Evolutionary conservation across 1,284 basidiomycete genomes (phyloP), one percentile per base, ranked within the genome.

Genomic region (Sporisorium reilianum): DNA sequence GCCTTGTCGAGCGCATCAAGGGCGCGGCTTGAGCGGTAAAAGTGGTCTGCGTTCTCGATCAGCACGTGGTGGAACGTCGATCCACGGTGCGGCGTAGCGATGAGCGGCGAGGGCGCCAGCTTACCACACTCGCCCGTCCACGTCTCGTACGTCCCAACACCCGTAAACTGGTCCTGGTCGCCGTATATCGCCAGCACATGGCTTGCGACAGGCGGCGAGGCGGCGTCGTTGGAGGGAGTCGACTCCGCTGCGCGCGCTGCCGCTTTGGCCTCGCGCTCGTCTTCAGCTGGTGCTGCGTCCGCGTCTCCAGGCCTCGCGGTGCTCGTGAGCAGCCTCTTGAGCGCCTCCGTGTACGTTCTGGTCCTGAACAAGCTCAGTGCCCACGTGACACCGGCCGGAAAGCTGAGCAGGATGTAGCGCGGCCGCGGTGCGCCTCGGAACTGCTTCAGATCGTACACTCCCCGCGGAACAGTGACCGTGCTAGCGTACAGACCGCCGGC

Each of bases 381-480:
- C 76, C 76, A 78, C 5, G 62, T 58, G 16, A 78, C 69, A 25
- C 65, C 73, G 11, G 70, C 65, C 0, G 76, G 76, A 38, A 76
- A 78, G 46, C 69, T 76, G 38, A 78, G 22, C 23, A 78, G 51
- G 18, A 78, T 36, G 53, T 75, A 78, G 26, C 62, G 42, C 16
- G 65, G 72, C 38, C 51, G 69, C 14, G 41, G 51, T 9, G 52
- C 72, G 14, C 44, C 55, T 46, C 57, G 42, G 16, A 74, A 74
- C 32, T 68, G 70, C 14, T 53, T 58, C 12, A 53, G n/a, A 20
- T 65, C 71, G 32, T 69, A 65, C 3, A 66, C 28, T 5, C 48
- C 25, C 1, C 36, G 18, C 3, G 48, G 41, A 4, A 61, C 54
- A 0, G 46, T 51, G 32, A 75, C 60, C 14, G 63, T 70, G 45